phyloP scores from a whole-genome alignment of 148 eudicot species.

The Cornus kousa region DNA sequence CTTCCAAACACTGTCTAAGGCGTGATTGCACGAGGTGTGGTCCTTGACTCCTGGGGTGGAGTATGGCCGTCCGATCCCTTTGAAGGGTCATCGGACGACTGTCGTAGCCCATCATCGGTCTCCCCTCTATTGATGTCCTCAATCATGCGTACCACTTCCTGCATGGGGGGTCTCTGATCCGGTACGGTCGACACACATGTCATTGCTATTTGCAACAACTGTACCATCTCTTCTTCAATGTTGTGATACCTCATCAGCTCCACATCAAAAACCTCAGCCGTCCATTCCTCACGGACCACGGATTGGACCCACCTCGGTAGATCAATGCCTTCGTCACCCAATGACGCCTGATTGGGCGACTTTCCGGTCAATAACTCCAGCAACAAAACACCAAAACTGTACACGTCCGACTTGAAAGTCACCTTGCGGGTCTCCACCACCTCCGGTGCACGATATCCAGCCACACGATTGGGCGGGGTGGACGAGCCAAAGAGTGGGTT shows the following conservation, averaged over 20 bases:
- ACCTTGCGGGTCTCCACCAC: conserved; percentile 70
- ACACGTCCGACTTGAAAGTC: conserved; percentile 81
- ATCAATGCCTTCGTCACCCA: conserved; percentile 96
- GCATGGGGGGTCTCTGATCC: conserved; percentile 88
- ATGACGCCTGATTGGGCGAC: conserved; percentile 89
- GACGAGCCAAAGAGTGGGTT: conserved; percentile 39
- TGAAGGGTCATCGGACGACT: conserved; percentile 84
- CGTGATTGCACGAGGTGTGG: conserved; percentile 60
- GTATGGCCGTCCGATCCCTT: conserved; percentile 85
- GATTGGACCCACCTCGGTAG: conserved; percentile 98
- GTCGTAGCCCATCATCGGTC: conserved; percentile 73
- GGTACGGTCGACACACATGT: conserved; percentile 82
- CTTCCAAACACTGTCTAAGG: conserved; percentile 34
- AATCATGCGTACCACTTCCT: conserved; percentile 82
- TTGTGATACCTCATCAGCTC: conserved; percentile 90
- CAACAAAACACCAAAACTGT: conserved; percentile 83
- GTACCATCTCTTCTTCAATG: conserved; percentile 98
- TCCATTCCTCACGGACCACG: conserved; percentile 97
- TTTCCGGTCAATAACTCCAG: conserved; percentile 87
- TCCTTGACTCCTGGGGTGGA: conserved; percentile 62
- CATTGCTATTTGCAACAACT: conserved; percentile 90
- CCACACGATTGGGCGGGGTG: conserved; percentile 49
- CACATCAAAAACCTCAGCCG: conserved; percentile 97
- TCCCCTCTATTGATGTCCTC: conserved; percentile 74
- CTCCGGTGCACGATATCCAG: conserved; percentile 95